Conservation (phyloP, 2,329 filamentous ascomycete genomes). For the Xylariaceae sp. region DNA sequence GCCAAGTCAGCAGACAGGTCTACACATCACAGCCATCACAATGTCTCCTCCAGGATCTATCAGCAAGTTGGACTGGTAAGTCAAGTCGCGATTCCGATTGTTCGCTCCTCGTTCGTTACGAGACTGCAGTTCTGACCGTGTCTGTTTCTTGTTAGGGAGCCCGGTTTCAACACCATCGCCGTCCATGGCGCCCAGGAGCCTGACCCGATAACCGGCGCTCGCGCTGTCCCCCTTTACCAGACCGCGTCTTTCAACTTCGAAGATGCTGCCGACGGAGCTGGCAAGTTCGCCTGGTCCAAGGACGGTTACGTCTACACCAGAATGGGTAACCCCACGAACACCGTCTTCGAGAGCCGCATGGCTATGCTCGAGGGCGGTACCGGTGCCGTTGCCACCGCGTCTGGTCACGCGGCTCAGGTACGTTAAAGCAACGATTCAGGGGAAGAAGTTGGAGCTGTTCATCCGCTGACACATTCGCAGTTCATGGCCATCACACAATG, state of each 20-base stretch:
- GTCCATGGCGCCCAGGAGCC: conserved; percentile 33
- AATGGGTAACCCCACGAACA: conserved; percentile 36
- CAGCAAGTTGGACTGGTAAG: conserved; percentile 32
- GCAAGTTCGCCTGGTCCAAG: conserved; percentile 35
- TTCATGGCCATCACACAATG: conserved; percentile 36
- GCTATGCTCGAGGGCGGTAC: conserved; percentile 36
- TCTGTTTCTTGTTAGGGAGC: conserved; percentile 23
- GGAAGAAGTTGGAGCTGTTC: conserved; percentile 1
- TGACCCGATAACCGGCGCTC: conserved; percentile 30
- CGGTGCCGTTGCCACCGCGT: conserved; percentile 35
- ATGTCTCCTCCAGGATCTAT: conserved; percentile 33
- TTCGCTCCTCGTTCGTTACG: neutral
- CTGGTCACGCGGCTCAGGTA: conserved; percentile 34
- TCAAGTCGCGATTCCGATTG: neutral
- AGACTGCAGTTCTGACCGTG: conserved; percentile 17
- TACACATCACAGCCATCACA: conserved; percentile 6
- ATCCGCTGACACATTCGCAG: conserved; percentile 16
- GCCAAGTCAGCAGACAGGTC: neutral
- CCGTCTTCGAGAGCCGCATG: conserved; percentile 37
- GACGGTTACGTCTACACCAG: conserved; percentile 37
- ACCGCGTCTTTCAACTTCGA: conserved; percentile 33
- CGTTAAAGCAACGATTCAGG: conserved; percentile 6
- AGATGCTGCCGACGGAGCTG: conserved; percentile 36
- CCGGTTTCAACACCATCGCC: conserved; percentile 29
- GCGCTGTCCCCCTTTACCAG: conserved; percentile 30